Evolutionary conservation across 495 filamentous ascomycete species (phyloP), one percentile per base, ranked within the genome.

Genomic region (Aspergillus coremiiformis): DNA sequence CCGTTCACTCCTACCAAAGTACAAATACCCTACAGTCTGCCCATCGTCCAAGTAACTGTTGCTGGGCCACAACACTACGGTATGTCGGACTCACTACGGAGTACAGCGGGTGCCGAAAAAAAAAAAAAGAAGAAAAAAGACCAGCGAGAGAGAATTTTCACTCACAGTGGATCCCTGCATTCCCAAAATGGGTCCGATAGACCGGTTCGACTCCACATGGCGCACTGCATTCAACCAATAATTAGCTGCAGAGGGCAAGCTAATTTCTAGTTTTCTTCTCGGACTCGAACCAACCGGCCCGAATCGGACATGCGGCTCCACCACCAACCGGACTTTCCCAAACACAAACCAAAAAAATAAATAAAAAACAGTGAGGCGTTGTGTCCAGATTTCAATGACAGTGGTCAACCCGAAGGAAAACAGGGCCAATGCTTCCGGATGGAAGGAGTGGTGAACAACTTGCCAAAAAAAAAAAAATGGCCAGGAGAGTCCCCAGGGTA

Each of bases 221-320:
- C 10, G 41, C n/a, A 11, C 14, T 5, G 2, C 5, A 1, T 11
- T 2, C 23, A 33, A 12, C 58, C 54, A 57, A 51, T 57, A 43
- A 54, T 0, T 9, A 15, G 2, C 12, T 1, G 5, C 27, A 15
- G 14, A 17, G 11, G 1, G 44, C 43, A 35, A 44, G 58, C 54
- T 55, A 51, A 53, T 53, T 47, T 47, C 30, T 29, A n/a, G 53
- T 43, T 41, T 48, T 53, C 47, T 56, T 51, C 59, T 62, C 59
- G 55, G 55, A 52, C 53, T 52, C 55, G 56, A 46, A 50, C 41
- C 54, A 41, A 51, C 59, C 59, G 59, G 59, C 49, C 59, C 59
- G 59, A 62, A 56, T 62, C 59, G 55, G 59, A 55, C 30, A 62
- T 62, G 59, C 55, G 59, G 59, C 59, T 62, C 59, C 59, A 62